Evolutionary conservation across 495 filamentous ascomycete species (phyloP).

Genomic region (Sporormia fimetaria): DNA sequence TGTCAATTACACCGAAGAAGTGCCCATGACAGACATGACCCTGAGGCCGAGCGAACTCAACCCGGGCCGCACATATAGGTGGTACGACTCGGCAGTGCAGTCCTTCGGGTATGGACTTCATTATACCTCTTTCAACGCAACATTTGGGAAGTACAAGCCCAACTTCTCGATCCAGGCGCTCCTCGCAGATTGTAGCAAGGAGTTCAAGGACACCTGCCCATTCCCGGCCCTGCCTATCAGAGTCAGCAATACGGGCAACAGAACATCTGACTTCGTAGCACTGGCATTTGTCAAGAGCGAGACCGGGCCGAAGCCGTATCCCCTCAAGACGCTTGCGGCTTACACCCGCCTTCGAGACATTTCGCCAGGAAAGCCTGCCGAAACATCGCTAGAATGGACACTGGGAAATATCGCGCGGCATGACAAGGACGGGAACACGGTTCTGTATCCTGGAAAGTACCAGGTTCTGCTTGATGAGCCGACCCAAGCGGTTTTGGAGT

Average conservation of each 20-base stretch:
- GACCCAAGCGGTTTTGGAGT: not conserved
- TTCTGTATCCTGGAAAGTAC: constrained; percentile 6
- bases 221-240: constrained; percentile 1
- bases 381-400: constrained; percentile 2
- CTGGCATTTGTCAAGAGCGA: constrained; percentile 4
- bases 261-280: constrained; percentile 8
- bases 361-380: not conserved
- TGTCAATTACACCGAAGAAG: constrained; percentile 32
- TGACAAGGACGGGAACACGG: constrained; percentile 8
- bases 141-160: not conserved
- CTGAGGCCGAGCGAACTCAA: constrained; percentile 30
- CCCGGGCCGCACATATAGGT: constrained; percentile 39
- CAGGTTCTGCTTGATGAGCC: constrained; percentile 11
- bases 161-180: constrained; percentile 5
- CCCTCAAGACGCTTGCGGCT: constrained; percentile 7
- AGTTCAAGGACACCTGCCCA: constrained; percentile 2
- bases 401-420: constrained; percentile 5
- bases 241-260: constrained; percentile 3
- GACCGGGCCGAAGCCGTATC: constrained; percentile 6
- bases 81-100: constrained; percentile 28
- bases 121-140: constrained; percentile 4
- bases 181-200: not conserved
- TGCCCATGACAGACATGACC: constrained; percentile 37
- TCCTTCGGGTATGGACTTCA: constrained; percentile 6
- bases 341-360: constrained; percentile 2